These are phyloP conservation scores for Colletotrichum spinosum DNA, from an alignment of 2,329 filamentous ascomycete species.

Conservation along the genomic window DNA sequence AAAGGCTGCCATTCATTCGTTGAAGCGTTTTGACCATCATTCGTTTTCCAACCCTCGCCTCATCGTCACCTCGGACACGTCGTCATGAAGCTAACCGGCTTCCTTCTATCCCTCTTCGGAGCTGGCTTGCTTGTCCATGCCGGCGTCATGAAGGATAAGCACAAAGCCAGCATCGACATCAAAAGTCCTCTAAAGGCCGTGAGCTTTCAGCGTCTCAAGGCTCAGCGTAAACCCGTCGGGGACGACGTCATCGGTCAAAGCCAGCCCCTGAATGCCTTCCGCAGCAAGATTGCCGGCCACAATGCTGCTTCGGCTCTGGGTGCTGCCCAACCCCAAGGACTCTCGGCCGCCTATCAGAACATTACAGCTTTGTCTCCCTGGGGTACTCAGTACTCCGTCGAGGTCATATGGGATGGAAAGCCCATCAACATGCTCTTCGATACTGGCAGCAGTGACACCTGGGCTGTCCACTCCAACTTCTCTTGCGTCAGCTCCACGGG, in stretches of 20 bases:
- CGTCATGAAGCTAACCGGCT: constrained; percentile 29
- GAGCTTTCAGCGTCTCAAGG: constrained; percentile 50
- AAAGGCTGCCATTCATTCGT: background rate
- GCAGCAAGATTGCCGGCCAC: constrained; percentile 39
- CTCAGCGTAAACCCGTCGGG: constrained; percentile 40
- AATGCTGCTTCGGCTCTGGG: constrained; percentile 47
- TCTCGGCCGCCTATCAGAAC: constrained; percentile 48
- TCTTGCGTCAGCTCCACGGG: constrained; percentile 54
- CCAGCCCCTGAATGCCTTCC: constrained; percentile 49
- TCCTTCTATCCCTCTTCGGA: constrained; percentile 26
- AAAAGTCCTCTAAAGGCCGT: constrained; percentile 52
- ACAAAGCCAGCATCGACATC: constrained; percentile 41
- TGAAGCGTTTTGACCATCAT: constrained; percentile 1
- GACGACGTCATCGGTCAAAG: constrained; percentile 46
- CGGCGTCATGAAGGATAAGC: constrained; percentile 21
- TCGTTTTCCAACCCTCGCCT: constrained; percentile 25
- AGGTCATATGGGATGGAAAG: constrained; percentile 53
- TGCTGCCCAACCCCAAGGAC: constrained; percentile 29
- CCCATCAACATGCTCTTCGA: constrained; percentile 59
- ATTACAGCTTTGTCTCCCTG: constrained; percentile 51
- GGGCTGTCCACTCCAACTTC: constrained; percentile 56
- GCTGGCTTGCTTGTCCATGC: constrained; percentile 12
- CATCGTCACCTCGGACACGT: background rate
- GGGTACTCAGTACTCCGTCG: constrained; percentile 56
- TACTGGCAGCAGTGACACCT: constrained; percentile 65